These are phyloP conservation scores for Cornus controversa DNA, from an alignment of 148 eudicot genomes.

Conservation along the genomic window DNA sequence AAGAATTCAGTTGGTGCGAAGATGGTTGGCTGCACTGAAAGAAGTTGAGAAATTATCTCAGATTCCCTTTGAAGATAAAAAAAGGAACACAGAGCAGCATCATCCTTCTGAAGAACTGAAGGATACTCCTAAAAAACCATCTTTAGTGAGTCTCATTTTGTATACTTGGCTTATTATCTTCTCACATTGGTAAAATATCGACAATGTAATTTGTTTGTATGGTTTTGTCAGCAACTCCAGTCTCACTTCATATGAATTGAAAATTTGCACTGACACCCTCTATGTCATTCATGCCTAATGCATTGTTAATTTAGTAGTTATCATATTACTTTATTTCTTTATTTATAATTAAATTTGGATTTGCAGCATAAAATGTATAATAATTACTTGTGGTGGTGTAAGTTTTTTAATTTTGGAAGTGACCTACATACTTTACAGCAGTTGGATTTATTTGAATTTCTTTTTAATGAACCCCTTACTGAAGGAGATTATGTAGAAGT, in stretches of 20 bases:
- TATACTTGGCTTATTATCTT: background rate
- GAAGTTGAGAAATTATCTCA: slow-evolving; percentile 64
- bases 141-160: slow-evolving; percentile 48
- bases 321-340: background rate
- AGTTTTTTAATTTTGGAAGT: background rate
- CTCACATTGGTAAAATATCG: slow-evolving; percentile 11
- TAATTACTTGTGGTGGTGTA: background rate
- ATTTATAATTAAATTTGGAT: background rate
- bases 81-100: slow-evolving; percentile 44
- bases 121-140: slow-evolving; percentile 59
- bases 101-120: slow-evolving; percentile 60
- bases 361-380: background rate
- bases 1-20: slow-evolving; percentile 70
- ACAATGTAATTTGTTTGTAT: background rate
- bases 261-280: background rate
- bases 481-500: background rate
- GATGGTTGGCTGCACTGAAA: slow-evolving; percentile 75
- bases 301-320: background rate
- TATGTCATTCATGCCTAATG: background rate
- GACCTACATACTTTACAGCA: background rate
- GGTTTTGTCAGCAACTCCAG: background rate
- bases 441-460: background rate
- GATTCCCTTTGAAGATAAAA: slow-evolving; percentile 45
- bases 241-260: slow-evolving; percentile 7
- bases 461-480: background rate